Evolutionary conservation across 805 yeast genomes (phyloP), one percentile per base, ranked within the genome.

Genomic region (Saturnispora galanensis): DNA sequence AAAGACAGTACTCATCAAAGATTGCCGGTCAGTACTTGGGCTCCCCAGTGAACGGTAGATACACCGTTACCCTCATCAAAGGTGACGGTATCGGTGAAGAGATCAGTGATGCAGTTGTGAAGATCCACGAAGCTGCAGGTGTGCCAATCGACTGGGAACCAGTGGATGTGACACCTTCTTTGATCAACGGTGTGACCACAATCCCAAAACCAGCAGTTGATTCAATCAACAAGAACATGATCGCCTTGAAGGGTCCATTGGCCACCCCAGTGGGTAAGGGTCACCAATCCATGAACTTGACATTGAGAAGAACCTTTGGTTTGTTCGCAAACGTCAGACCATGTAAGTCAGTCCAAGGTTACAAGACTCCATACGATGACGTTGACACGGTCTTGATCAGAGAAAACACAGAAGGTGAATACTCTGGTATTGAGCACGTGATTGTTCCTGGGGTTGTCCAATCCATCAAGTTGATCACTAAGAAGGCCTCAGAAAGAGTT

Each of bases 401-500:
- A 78, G 98, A 93, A 74, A 93, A 93, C 80, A 90, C 98, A 54
- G 97, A 93, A 70, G 98, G 98, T 75, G 98, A 90, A 72, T 90
- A 90, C 74, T 89, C 97, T 30, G 98, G 98, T 71, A 89, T 93
- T 58, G 98, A 93, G 76, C 98, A 93, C 74, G 84, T 87, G 52
- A 88, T 93, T 53, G 94, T 88, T 47, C 97, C 97, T 53, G 98
- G 98, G 63, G 97, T 93, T 46, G 97, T 93, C 44, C 97, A 93
- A 74, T 85, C 96, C 52, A 90, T 90, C 71, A 93, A 93, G 73
- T 78, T 93, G 67, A 93, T 93, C 74, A 93, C 98, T 62, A 83
- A 82, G 64, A 88, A 86, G 47, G 97, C 97, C 47, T 86, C 96
- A 48, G 96, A 88, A 71, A 86, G 94, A 68, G 97, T 89, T 52